These are phyloP conservation scores for Ramaria sp. DNA, from an alignment of 768 basidiomycete species.

Conservation along the genomic window DNA sequence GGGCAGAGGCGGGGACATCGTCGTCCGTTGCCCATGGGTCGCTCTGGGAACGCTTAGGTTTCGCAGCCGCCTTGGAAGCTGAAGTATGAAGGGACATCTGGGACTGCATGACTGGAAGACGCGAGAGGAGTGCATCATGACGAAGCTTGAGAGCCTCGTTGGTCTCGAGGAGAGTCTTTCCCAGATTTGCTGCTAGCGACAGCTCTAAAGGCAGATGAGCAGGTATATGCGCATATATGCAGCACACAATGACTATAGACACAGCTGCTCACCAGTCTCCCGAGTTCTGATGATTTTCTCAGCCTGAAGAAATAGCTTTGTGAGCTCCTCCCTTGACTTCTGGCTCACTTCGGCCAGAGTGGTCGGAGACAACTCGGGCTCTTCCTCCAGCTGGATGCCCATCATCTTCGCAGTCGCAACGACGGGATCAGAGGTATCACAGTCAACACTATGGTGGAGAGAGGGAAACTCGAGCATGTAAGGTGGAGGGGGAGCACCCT, in stretches of 20 bases:
- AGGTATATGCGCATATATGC: background rate
- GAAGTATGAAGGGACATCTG: slow-evolving; percentile 15
- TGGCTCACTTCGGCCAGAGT: slow-evolving; percentile 22
- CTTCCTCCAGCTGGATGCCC: slow-evolving; percentile 9
- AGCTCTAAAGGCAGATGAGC: slow-evolving; percentile 37
- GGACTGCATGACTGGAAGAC: slow-evolving; percentile 40
- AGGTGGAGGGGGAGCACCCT: slow-evolving; percentile 42
- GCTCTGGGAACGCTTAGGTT: slow-evolving; percentile 17
- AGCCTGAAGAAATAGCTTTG: slow-evolving; percentile 58
- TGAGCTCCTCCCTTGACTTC: slow-evolving; percentile 63
- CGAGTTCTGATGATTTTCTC: slow-evolving; percentile 67
- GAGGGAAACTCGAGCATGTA: slow-evolving; percentile 34
- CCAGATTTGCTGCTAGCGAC: slow-evolving; percentile 51
- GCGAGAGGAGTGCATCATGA: slow-evolving; percentile 60
- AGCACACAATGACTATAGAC: slow-evolving; percentile 7
- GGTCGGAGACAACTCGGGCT: background rate
- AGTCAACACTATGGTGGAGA: slow-evolving; percentile 20
- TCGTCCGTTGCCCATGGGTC: slow-evolving; percentile 15
- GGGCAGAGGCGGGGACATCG: slow-evolving; percentile 13
- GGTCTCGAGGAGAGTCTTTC: slow-evolving; percentile 58
- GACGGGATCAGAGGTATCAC: slow-evolving; percentile 14
- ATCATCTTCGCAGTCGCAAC: slow-evolving; percentile 12
- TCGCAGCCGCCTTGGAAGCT: slow-evolving; percentile 14
- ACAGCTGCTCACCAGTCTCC: slow-evolving; percentile 50
- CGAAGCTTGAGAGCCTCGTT: slow-evolving; percentile 58